Evolutionary conservation across 2,329 filamentous ascomycete species (phyloP).

Genomic region (Cordyceps cateniannulata): DNA sequence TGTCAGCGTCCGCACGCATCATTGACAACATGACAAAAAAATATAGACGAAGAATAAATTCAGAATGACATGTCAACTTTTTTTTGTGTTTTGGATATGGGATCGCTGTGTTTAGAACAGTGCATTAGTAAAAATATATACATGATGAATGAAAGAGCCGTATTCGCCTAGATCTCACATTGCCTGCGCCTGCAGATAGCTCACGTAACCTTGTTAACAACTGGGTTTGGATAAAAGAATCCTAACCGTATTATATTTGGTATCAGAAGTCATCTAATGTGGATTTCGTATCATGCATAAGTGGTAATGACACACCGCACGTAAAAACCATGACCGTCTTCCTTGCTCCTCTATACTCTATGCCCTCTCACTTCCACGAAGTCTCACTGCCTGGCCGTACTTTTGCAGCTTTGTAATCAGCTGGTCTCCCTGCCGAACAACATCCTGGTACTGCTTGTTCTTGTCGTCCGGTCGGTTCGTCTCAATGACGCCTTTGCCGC

Average conservation of each 20-base stretch:
- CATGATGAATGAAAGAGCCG: not conserved
- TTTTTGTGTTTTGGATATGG: slow-evolving; percentile 3
- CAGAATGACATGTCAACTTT: not conserved
- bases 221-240: too few species aligned
- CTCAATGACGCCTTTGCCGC: slow-evolving; percentile 94
- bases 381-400: slow-evolving; percentile 91
- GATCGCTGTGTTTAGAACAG: not conserved
- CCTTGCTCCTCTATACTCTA: slow-evolving; percentile 32
- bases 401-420: slow-evolving; percentile 99
- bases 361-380: slow-evolving; percentile 90
- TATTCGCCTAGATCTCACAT: not conserved
- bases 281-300: slow-evolving; percentile 8
- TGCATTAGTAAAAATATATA: not conserved
- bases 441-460: slow-evolving; percentile 99
- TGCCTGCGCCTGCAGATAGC: not conserved
- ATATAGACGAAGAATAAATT: not conserved
- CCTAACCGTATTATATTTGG: not conserved
- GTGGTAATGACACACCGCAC: slow-evolving; percentile 10
- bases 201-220: not conserved
- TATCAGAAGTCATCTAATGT: slow-evolving; percentile 11
- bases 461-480: slow-evolving; percentile 97
- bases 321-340: not conserved
- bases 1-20: not conserved
- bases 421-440: slow-evolving; percentile 95
- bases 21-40: not conserved